phyloP scores from a whole-genome alignment of 192 early-diverging fungal genomes.

The Gamsiella multidivaricata region DNA sequence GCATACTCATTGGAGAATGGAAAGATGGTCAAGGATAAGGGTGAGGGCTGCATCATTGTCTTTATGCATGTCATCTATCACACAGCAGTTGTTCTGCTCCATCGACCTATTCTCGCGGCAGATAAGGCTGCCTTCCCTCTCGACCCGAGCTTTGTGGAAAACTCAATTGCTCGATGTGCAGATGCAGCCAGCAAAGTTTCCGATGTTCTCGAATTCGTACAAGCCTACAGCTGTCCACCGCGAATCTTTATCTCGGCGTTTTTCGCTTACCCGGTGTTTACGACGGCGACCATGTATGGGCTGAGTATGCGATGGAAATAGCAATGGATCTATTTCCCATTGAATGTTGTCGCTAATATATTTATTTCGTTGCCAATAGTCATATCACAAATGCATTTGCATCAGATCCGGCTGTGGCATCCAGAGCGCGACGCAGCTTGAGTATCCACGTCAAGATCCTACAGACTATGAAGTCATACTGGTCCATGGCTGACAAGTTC shows the following conservation, averaged over 20 bases:
- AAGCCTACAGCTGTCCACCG: conserved; percentile 21
- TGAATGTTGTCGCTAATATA: too few relatives aligned
- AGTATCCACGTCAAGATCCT: conserved; percentile 57
- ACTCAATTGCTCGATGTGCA: conserved; percentile 53
- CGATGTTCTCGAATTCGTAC: conserved; percentile 51
- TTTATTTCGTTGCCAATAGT: conserved; percentile 12
- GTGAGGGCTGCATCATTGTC: conserved; percentile 45
- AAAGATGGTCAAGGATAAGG: conserved; percentile 28
- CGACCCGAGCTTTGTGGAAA: conserved; percentile 49
- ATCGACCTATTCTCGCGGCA: conserved; percentile 57
- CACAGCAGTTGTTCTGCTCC: conserved; percentile 58
- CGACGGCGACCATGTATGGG: conserved; percentile 59
- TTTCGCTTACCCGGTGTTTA: conserved; percentile 61
- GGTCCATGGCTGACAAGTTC: conserved; percentile 66
- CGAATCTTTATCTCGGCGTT: conserved; percentile 56
- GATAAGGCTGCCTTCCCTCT: conserved; percentile 26
- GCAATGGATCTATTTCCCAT: too few relatives aligned
- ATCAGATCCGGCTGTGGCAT: conserved; percentile 38
- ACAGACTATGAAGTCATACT: conserved; percentile 56
- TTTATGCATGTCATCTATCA: conserved; percentile 61
- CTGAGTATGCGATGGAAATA: too few relatives aligned
- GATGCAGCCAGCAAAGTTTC: conserved; percentile 56
- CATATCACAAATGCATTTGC: conserved; percentile 62
- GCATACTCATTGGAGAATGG: conserved; percentile 55
- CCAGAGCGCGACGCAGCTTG: conserved; percentile 54